phyloP scores from a whole-genome alignment of 345 rosid genomes.

The Orychophragmus violaceus region DNA sequence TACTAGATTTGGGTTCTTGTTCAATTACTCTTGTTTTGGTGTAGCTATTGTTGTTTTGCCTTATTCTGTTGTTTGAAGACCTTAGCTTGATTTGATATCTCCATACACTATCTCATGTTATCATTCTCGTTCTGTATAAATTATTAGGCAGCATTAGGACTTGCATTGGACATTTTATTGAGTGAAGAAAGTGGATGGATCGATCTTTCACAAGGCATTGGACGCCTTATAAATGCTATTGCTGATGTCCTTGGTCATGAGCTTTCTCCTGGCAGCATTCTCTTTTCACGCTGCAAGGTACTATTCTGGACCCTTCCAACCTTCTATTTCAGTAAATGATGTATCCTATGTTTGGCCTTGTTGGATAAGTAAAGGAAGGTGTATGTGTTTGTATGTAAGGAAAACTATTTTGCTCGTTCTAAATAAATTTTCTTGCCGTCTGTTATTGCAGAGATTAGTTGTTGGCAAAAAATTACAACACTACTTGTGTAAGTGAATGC shows the following conservation, averaged over 20 bases:
- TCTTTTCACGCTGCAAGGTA: too few relatives aligned
- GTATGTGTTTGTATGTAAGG: background rate
- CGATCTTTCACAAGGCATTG: too few relatives aligned
- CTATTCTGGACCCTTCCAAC: too few relatives aligned
- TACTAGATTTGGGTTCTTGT: too few relatives aligned
- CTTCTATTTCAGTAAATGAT: too few relatives aligned
- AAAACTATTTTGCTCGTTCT: background rate
- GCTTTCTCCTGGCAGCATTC: conserved; percentile 89
- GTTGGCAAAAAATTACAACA: conserved; percentile 77
- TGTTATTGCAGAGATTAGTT: too few relatives aligned
- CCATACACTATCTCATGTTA: background rate
- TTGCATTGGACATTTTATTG: conserved; percentile 82
- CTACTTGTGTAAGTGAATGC: conserved; percentile 66
- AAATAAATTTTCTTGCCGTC: too few relatives aligned
- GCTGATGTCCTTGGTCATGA: conserved; percentile 97
- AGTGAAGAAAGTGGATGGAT: conserved; percentile 86
- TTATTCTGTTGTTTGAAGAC: too few relatives aligned
- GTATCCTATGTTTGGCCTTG: too few relatives aligned
- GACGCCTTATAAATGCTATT: conserved; percentile 91
- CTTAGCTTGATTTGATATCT: conserved; percentile 11
- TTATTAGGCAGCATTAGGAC: conserved; percentile 77
- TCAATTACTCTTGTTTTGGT: too few relatives aligned
- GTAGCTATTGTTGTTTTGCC: too few relatives aligned
- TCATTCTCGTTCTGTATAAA: background rate
- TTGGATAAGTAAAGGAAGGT: conserved; percentile 6